Base-by-base conservation (phyloP, 768 basidiomycete genomes). In the Lentinula guzmanii region DNA sequence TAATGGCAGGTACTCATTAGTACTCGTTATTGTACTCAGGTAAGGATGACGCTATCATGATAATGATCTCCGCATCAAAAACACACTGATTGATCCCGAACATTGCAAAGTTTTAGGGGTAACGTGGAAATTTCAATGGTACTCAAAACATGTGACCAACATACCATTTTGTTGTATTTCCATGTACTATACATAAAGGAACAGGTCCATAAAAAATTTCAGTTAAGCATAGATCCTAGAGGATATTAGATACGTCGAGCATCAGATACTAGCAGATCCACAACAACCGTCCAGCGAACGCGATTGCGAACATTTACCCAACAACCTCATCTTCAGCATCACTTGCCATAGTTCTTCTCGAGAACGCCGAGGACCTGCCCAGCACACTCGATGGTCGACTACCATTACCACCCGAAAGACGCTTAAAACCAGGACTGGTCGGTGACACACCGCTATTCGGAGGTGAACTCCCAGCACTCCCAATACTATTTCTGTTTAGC, bases 291-390 rank as follows among this genome's bases (percentile, higher is more conserved):
- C 21, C 46, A 48, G 21, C 21, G 46, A 48, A 8, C 46, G 21
- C 9, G 7, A 11, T 48, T 24, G 46, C 10, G 21, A 73, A 68
- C 72, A 70, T 70, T 62, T 65, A 70, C 9, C 69, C 81, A 28
- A 88, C 77, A 61, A 89, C 75, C 65, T 88, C 83, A 64, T 91
- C 91, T 70, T 93, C 91, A 39, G 90, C 90, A 68, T 92, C 90
- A 68, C 88, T 90, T 45, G 87, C 89, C 86, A 89, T 88, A 53
- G 90, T 91, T 71, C 89, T 81, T 68, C 89, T 82, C 58, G 89
- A 86, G 59, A 86, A 79, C 34, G 80, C 78, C 41, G 79, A 76
- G 34, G 76, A 73, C 64, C 82, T 74, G n/a, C 83, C 81, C 5
- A 82, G 68, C 41, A 81, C 76, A 64, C 77, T 83, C 51, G 77